Evolutionary conservation across 495 filamentous ascomycete genomes (phyloP).

Genomic region (Penicillium bovifimosum): DNA sequence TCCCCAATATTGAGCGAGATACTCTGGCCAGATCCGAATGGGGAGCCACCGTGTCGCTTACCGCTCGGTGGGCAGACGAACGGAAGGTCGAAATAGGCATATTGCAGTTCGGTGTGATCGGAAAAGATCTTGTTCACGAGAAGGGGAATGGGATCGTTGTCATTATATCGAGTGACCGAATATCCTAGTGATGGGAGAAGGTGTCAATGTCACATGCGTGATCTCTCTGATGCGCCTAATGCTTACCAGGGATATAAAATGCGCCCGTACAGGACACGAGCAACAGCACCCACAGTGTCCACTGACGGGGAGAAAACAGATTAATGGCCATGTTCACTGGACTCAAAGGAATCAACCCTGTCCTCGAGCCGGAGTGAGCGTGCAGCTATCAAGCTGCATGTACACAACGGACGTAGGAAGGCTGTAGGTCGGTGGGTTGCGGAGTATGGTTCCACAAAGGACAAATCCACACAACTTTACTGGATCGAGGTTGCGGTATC

Average conservation of each 20-base stretch:
- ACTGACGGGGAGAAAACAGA: conserved; percentile 19
- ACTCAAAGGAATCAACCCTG: conserved; percentile 27
- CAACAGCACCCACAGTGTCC: conserved; percentile 34
- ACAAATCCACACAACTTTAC: neutral
- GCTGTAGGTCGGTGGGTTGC: conserved; percentile 3
- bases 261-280: conserved; percentile 47
- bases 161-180: conserved; percentile 74
- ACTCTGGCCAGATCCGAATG: conserved; percentile 72
- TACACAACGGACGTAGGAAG: conserved; percentile 6
- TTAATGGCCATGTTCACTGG: conserved; percentile 22
- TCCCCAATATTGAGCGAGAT: conserved; percentile 90
- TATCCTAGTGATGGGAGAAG: conserved; percentile 44
- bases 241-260: conserved; percentile 76
- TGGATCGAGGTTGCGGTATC: neutral
- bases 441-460: conserved; percentile 18
- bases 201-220: conserved; percentile 16
- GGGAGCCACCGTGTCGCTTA: conserved; percentile 58
- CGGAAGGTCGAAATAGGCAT: conserved; percentile 88
- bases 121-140: conserved; percentile 96
- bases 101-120: conserved; percentile 86
- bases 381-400: conserved; percentile 17
- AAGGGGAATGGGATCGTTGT: conserved; percentile 75
- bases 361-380: conserved; percentile 14
- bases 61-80: conserved; percentile 85
- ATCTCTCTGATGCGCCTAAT: neutral